Percentiles rank a stretch among this genome's conserved stretches.
phyloP scores from a whole-genome alignment of 495 filamentous ascomycete genomes.

The Aeminium ludgeri region DNA sequence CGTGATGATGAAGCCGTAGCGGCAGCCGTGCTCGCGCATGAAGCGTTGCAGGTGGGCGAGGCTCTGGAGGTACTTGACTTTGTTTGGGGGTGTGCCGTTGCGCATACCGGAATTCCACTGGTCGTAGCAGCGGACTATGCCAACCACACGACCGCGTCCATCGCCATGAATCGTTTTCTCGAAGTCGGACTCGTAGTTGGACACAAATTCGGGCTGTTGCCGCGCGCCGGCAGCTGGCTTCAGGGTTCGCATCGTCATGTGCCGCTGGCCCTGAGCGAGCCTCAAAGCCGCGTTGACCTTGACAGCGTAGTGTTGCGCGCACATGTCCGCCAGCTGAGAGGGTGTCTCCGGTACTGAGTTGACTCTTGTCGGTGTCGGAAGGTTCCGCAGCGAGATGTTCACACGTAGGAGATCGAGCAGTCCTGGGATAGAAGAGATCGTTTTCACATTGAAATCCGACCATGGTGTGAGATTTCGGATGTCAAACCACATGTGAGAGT shows the following conservation, averaged over 20 bases:
- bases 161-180: conserved; percentile 56
- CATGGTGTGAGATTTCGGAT: conserved; percentile 72
- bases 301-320: conserved; percentile 51
- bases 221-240: conserved; percentile 13
- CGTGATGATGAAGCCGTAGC: conserved; percentile 88
- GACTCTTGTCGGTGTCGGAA: conserved; percentile 39
- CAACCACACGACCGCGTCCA: conserved; percentile 64
- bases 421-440: conserved; percentile 55
- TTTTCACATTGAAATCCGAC: conserved; percentile 54
- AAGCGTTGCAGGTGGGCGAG: conserved; percentile 68
- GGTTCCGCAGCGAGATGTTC: conserved; percentile 43
- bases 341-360: conserved; percentile 55
- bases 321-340: conserved; percentile 48
- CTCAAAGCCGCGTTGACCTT: conserved; percentile 64
- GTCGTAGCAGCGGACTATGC: conserved; percentile 74
- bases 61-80: conserved; percentile 70
- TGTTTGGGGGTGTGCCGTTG: conserved; percentile 56
- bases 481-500: conserved; percentile 89
- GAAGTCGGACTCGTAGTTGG: conserved; percentile 54
- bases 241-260: conserved; percentile 33
- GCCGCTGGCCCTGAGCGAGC: conserved; percentile 44
- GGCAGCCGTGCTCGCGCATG: conserved; percentile 83
- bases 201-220: conserved; percentile 43
- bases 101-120: conserved; percentile 91
- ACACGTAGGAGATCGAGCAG: conserved; percentile 59